Conservation (phyloP, 2,329 filamentous ascomycete genomes). For the Aureobasidium melanogenum region DNA sequence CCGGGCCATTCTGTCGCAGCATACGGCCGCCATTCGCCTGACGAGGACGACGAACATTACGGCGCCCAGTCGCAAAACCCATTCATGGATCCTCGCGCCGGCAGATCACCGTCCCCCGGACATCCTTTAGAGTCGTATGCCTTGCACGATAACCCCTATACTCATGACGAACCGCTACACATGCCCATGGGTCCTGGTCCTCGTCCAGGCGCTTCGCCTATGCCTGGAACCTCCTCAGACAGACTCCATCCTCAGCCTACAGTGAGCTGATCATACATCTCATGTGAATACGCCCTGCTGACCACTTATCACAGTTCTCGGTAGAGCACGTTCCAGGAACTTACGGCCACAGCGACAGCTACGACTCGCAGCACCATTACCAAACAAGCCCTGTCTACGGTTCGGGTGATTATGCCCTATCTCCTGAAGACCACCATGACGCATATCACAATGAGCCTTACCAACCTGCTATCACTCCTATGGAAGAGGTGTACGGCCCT, state of each 20-base stretch:
- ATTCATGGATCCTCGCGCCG: conserved; percentile 45
- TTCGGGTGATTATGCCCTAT: conserved; percentile 59
- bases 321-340: conserved; percentile 55
- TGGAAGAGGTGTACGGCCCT: conserved; percentile 17
- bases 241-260: conserved; percentile 75
- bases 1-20: conserved; percentile 6
- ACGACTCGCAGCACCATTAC: conserved; percentile 39
- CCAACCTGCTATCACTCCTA: conserved; percentile 45
- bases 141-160: conserved; percentile 68
- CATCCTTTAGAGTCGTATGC: conserved; percentile 71
- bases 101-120: conserved; percentile 66
- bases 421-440: conserved; percentile 80
- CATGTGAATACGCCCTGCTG: background rate
- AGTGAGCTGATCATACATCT: conserved; percentile 44
- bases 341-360: conserved; percentile 54
- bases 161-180: conserved; percentile 49
- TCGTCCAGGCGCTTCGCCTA: conserved; percentile 25
- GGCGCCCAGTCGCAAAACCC: conserved; percentile 20
- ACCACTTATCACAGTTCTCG: conserved; percentile 47
- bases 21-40: conserved; percentile 15
- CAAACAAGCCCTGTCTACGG: conserved; percentile 19
- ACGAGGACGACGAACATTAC: conserved; percentile 21
- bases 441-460: conserved; percentile 79
- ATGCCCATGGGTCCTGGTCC: conserved; percentile 57
- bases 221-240: conserved; percentile 55